Evolutionary conservation across 805 yeast genomes (phyloP), one percentile per base, ranked within the genome.

Genomic region (Tetrapisispora taiwanensis): DNA sequence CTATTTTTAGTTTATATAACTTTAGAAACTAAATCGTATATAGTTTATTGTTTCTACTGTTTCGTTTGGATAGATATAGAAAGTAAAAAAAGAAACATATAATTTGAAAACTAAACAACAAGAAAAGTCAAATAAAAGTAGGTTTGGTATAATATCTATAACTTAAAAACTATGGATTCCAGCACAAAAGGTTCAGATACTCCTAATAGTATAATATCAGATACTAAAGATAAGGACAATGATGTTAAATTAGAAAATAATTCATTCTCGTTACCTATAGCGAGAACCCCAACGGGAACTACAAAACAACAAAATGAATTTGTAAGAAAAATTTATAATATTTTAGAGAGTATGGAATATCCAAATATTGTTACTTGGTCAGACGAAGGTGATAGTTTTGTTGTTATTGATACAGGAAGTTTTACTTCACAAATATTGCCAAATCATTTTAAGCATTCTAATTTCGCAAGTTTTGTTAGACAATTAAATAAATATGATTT

Each of bases 401-500:
- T 90, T 36, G 95, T 92, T 30, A 59, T 84, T 30, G 95, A 92
- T 65, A 86, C 95, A 13, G 86, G 84, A 58, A 94, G 84, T 53
- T 89, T 89, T 65, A 86, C 97, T 30, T 83, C 82, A 51, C 83
- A 81, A 42, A 84, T 92, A 13, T 73, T 92, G 41, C 97, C 97
- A 14, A 77, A 80, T 42, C 95, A 90, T 65, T 92, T 92, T 70
- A 90, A 89, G 57, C 98, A 92, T 65, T 78, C 87, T 46, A 92
- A 92, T 67, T 92, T 90, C 67, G 90, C 97, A 31, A 78, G 89
- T 53, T 90, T 90, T 68, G 97, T 90, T 18, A 76, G 98, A 38
- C 98, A 92, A 62, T 71, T 92, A 55, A 92, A 92, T 72, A 92
- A 92, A 65, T 92, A 92, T 60, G 98, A 90, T 65, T 92, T 92